phyloP scores from a whole-genome alignment of 2,329 filamentous ascomycete species.

The Plectosphaerella sp. region DNA sequence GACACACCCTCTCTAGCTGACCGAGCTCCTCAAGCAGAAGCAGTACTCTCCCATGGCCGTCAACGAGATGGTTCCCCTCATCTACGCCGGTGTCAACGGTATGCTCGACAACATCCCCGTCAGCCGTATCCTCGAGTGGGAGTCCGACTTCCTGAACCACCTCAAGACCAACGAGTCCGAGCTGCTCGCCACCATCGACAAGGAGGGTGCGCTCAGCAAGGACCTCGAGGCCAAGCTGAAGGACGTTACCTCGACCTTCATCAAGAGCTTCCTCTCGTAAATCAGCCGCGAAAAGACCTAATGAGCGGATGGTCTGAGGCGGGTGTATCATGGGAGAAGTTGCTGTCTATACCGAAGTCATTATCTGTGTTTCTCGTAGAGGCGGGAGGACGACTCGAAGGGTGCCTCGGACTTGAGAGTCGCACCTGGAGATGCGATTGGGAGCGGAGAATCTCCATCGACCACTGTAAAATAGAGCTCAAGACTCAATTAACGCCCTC shows the following conservation, averaged over 20 bases:
- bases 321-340: slow-evolving; percentile 22
- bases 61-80: slow-evolving; percentile 99
- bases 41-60: slow-evolving; percentile 98
- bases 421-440: slow-evolving; percentile 13
- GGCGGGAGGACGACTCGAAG: slow-evolving; percentile 37
- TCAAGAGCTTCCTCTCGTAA: slow-evolving; percentile 81
- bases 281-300: slow-evolving; percentile 26
- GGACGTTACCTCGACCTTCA: slow-evolving; percentile 75
- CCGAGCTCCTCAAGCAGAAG: slow-evolving; percentile 99
- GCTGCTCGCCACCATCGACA: slow-evolving; percentile 80
- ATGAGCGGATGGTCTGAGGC: slow-evolving; percentile 6
- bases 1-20: slow-evolving; percentile 49
- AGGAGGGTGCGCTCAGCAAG: slow-evolving; percentile 95
- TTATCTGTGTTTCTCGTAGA: slow-evolving; percentile 42
- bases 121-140: slow-evolving; percentile 87
- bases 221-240: slow-evolving; percentile 80
- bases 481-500: slow-evolving; percentile 58
- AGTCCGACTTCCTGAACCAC: slow-evolving; percentile 89
- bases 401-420: slow-evolving; percentile 42
- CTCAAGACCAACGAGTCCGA: slow-evolving; percentile 87
- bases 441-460: slow-evolving; percentile 39
- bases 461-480: slow-evolving; percentile 60
- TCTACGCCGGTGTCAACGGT: slow-evolving; percentile 99
- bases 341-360: slow-evolving; percentile 44
- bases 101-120: slow-evolving; percentile 86